Evolutionary conservation across 169 alveolate genomes (phyloP), one percentile per base, ranked within the genome.

Genomic region (Amoebophrya sp.): DNA sequence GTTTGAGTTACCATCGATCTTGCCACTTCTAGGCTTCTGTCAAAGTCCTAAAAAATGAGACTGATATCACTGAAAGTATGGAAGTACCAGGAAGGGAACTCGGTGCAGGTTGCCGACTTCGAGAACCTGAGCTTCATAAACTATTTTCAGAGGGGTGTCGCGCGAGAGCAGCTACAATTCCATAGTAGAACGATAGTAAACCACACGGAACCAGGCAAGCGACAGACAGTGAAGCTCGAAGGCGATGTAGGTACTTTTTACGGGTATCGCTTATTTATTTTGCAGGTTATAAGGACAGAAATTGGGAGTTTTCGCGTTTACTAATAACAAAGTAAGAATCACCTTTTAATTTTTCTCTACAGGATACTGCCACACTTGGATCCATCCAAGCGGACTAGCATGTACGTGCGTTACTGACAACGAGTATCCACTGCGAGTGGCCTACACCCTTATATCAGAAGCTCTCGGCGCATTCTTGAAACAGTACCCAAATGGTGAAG

Each of bases 161-260:
- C 96, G 65, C 94, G 92, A 78, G 97, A 96, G 89, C 98, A 96
- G 92, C 95, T 96, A 26, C 90, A 91, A 36, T 96, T 96, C 92
- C 96, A 95, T 91, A 91, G 93, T 47, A 90, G 93, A 76, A 93
- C 95, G 40, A 94, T 97, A 40, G 95, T 96, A 41, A 93, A 97
- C 34, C 94, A 98, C 41, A 97, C 97, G 2, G 97, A 96, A 0
- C 95, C 93, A 40, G 99, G 98, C 12, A 93, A 95, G 41, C 95
- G 98, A 89, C 98, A 96, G 89, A 94, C 96, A 6, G 97, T 97
- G n/a, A 96, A 95, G 90, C 94, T 97, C 78, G 98, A 97, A 55
- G 95, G 96, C 34, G 95, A 96, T 39, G 94, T 96, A 41, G 98
- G 97, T 0, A 94, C 95, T 65, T 47, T 47, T 47, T 14, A 14